Conservation (phyloP, 495 filamentous ascomycete genomes). For the Penicillium salamii region DNA sequence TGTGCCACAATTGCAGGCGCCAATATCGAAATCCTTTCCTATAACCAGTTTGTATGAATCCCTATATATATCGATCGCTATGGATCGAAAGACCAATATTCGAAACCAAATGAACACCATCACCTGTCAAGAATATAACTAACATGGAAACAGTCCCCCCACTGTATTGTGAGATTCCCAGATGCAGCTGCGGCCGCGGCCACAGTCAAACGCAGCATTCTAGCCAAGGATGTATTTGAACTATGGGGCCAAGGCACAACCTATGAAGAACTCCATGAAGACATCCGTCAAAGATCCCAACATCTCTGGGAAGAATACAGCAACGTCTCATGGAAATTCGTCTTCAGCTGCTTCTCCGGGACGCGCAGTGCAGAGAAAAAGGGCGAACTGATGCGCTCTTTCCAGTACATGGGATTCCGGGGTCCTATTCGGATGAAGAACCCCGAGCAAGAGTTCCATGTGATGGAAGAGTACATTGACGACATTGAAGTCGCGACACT, state of each 20-base stretch:
- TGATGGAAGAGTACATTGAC: slow-evolving; percentile 75
- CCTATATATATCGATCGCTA: not conserved
- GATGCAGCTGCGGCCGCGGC: slow-evolving; percentile 61
- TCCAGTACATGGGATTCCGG: slow-evolving; percentile 71
- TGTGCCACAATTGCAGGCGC: slow-evolving; percentile 68
- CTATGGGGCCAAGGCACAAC: slow-evolving; percentile 75
- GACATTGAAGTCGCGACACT: slow-evolving; percentile 28
- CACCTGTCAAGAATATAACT: slow-evolving; percentile 9
- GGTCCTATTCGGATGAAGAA: slow-evolving; percentile 72
- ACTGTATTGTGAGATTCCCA: slow-evolving; percentile 70
- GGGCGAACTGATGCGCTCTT: slow-evolving; percentile 70
- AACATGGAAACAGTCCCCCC: slow-evolving; percentile 66
- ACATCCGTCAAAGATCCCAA: slow-evolving; percentile 55
- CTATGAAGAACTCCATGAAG: slow-evolving; percentile 66
- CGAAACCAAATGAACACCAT: too few species aligned
- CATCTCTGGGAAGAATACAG: slow-evolving; percentile 64
- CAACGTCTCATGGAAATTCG: slow-evolving; percentile 71
- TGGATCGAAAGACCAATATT: too few species aligned
- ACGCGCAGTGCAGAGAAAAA: slow-evolving; percentile 60
- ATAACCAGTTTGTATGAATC: slow-evolving; percentile 65
- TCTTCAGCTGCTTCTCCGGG: slow-evolving; percentile 72
- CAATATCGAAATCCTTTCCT: slow-evolving; percentile 67
- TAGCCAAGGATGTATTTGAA: slow-evolving; percentile 78
- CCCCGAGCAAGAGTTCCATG: slow-evolving; percentile 68
- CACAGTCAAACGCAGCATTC: slow-evolving; percentile 72